Evolutionary conservation across 2,329 filamentous ascomycete species (phyloP), one percentile per base, ranked within the genome.

Genomic region (Coniochaeta pulveracea): DNA sequence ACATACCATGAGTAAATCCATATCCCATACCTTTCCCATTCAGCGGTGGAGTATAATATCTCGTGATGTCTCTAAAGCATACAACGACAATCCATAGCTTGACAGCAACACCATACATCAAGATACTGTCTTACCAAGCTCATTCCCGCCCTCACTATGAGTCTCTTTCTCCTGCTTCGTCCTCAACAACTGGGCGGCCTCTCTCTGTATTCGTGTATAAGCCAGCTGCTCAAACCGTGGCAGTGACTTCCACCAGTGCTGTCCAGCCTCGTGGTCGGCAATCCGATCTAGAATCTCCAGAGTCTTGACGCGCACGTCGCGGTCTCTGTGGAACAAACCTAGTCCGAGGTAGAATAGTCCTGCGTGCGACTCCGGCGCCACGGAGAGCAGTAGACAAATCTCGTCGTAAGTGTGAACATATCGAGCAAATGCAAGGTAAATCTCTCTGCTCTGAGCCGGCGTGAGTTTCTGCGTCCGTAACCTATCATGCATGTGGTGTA

Each of bases 401-500:
- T 89, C 85, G 45, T 84, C 81, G 51, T 93, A 91, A 16, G 79
- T 76, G 45, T 80, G 77, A 26, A 88, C 80, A 41, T 79, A 76
- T 47, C 77, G 75, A 10, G 80, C 65, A 14, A 98, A 70, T 1
- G 85, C 80, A 14, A 91, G 61, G 50, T 95, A 98, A 26, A 98
- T 82, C 33, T 88, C 82, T 11, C 77, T 81, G 35, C 82, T 82
- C 41, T 89, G 81, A 4, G 75, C 62, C 3, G 84, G 75, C 2
- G 73, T 77, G 1, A 96, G 68, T 36, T 85, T 83, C 40, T 94
- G 72, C 38, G 81, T 80, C 15, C 88, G 79, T 5, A 98, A 68
- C 7, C 86, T 84, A 56, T 96, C 89, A 54, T 95, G 85, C 53
- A 95, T 80, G 55, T 96, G 88, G 45, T 88, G 78, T 8, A 98